A percentile compares a stretch with the other conserved stretches of the same genome.
Conservation (phyloP, 495 filamentous ascomycete genomes). For the Thermothielavioides terrestris region DNA sequence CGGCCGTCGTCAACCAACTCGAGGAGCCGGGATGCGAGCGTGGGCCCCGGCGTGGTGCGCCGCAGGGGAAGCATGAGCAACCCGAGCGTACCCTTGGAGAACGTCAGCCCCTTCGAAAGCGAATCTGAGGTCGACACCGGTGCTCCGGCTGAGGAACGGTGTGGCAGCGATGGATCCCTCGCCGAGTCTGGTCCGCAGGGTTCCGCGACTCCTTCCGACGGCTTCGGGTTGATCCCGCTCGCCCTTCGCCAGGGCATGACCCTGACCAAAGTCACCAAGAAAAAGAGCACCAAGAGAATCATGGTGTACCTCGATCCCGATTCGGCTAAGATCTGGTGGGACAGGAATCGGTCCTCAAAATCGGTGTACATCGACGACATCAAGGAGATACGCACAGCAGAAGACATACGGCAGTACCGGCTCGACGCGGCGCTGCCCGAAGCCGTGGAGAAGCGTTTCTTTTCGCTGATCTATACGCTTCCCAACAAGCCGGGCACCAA, state of each 20-base stretch:
- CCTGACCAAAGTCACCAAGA: constrained; percentile 72
- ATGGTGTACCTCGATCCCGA: constrained; percentile 71
- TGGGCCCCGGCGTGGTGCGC: constrained; percentile 79
- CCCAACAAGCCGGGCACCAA: constrained; percentile 65
- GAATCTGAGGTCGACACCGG: constrained; percentile 57
- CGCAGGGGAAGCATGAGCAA: constrained; percentile 81
- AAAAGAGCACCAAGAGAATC: constrained; percentile 63
- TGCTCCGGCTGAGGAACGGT: constrained; percentile 28
- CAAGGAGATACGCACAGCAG: constrained; percentile 73
- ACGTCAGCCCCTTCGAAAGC: constrained; percentile 45
- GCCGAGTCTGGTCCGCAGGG: constrained; percentile 32
- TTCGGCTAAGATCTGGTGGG: constrained; percentile 80
- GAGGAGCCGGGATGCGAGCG: constrained; percentile 72
- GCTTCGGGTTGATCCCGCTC: constrained; percentile 49
- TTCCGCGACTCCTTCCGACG: constrained; percentile 29
- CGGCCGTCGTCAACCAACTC: constrained; percentile 66
- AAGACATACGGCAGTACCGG: constrained; percentile 81
- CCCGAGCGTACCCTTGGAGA: constrained; percentile 42
- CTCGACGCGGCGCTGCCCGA: constrained; percentile 67
- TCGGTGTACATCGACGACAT: constrained; percentile 92
- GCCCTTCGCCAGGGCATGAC: constrained; percentile 65
- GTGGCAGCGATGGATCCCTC: constrained; percentile 22
- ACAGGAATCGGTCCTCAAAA: constrained; percentile 66
- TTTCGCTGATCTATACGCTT: constrained; percentile 77
- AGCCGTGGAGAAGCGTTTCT: constrained; percentile 60